Evolutionary conservation across 805 yeast genomes (phyloP), one percentile per base, ranked within the genome.

Genomic region (Spathaspora boniae): DNA sequence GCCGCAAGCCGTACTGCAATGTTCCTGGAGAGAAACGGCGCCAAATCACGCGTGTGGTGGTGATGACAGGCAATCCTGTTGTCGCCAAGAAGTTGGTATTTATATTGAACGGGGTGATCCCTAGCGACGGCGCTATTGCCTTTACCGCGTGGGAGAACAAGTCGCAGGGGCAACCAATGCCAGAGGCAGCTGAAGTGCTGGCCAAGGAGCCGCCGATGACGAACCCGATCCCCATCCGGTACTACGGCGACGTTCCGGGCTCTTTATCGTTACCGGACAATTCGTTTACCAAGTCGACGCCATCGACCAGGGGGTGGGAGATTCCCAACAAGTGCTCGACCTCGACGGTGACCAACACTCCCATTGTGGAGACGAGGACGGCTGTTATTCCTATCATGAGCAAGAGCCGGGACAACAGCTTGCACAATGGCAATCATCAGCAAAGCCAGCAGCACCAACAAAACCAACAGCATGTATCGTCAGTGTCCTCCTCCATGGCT

Each of bases 81-180:
- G 79, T 78, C 7, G 80, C 82, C 1, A 78, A 77, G 45, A 76
- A 76, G 47, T 55, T 78, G 36, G 59, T 77, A 0, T 77, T 75
- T 37, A 70, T 78, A 6, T 42, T 78, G 6, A 66, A 75, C 35
- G 82, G 76, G 0, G 39, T 78, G 17, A 52, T 78, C 12, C 70
- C 75, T 4, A 21, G 28, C 30, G 15, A 35, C 32, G 15, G 23
- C n/a, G n/a, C 18, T 16, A 16, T 23, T 25, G 18, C 27, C 36
- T 17, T 18, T 20, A 20, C 31, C 39, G 4, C 26, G 26, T 8
- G 19, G 19, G 4, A 5, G 21, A 33, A 14, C 7, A 19, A 22
- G 9, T 7, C 19, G 9, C 5, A 9, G 22, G 14, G 23, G 28
- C 3, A n/a, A n/a, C 4, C 12, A 24, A 22, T n/a, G 5, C 5